Percentiles rank a stretch among this genome's conserved stretches.
Evolutionary conservation across 176 grass and related monocot species (phyloP).

Genomic region (Oryza nivara): DNA sequence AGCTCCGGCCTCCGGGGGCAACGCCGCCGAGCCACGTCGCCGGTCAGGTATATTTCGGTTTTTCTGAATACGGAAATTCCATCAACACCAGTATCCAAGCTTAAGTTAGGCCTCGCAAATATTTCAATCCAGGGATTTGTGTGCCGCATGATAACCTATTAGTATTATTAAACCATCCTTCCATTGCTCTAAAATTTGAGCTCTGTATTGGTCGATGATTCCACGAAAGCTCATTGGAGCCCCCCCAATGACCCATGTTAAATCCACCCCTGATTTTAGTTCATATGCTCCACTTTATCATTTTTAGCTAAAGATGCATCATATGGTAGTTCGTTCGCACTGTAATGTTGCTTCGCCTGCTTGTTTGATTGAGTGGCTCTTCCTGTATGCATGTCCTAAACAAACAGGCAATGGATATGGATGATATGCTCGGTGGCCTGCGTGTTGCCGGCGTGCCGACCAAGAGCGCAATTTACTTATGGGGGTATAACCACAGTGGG

Average conservation of each 20-base stretch:
- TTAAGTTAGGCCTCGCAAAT: neutral
- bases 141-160: neutral
- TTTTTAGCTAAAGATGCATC: constrained; percentile 1
- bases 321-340: neutral
- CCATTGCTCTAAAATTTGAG: too few relatives aligned
- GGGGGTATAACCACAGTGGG: constrained; percentile 94
- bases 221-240: too few relatives aligned
- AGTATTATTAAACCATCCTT: too few relatives aligned
- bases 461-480: constrained; percentile 88
- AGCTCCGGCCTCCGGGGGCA: too few relatives aligned
- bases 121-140: neutral
- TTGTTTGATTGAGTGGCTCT: neutral
- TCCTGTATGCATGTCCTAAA: constrained; percentile 2
- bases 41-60: neutral
- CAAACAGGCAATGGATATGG: constrained; percentile 64
- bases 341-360: constrained; percentile 6
- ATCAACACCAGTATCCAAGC: neutral
- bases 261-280: neutral
- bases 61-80: neutral
- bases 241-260: neutral
- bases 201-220: too few relatives aligned
- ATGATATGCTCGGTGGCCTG: constrained; percentile 58
- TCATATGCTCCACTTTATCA: neutral
- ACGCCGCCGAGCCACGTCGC: too few relatives aligned
- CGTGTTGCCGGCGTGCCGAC: constrained; percentile 48